A percentile compares a stretch with the other conserved stretches of the same genome.
These are phyloP conservation scores for Fusarium nelsonii DNA, from an alignment of 2,329 filamentous ascomycete species.

Conservation along the genomic window DNA sequence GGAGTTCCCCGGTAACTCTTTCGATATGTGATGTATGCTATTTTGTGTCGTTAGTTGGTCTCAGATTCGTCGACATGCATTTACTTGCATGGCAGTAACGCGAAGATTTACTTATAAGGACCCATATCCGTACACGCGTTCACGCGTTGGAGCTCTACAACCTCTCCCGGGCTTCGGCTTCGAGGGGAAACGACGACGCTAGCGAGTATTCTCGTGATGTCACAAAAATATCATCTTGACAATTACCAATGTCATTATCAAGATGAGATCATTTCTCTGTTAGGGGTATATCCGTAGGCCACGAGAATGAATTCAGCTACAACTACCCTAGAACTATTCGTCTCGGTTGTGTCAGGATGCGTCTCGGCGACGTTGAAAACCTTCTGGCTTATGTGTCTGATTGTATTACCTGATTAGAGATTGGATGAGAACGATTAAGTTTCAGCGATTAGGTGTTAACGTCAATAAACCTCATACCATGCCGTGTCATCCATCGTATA, in stretches of 20 bases:
- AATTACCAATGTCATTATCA: too few relatives aligned
- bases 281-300: too few relatives aligned
- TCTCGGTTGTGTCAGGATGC: not conserved
- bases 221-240: too few relatives aligned
- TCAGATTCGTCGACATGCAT: slow-evolving; percentile 27
- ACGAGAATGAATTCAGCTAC: too few relatives aligned
- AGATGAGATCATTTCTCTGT: too few relatives aligned
- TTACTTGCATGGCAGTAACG: slow-evolving; percentile 6
- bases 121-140: slow-evolving; percentile 21
- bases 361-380: not conserved
- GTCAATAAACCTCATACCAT: not conserved
- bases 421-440: not conserved
- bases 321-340: not conserved
- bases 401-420: not conserved
- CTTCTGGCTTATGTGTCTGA: not conserved
- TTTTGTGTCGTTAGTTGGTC: slow-evolving; percentile 1
- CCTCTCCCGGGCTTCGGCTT: too few relatives aligned
- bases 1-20: slow-evolving; percentile 16
- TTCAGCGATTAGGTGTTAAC: not conserved
- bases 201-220: too few relatives aligned
- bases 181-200: too few relatives aligned
- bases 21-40: slow-evolving; percentile 21
- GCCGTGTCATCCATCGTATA: not conserved
- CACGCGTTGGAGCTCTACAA: not conserved
- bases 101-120: slow-evolving; percentile 17